Evolutionary conservation across 306 rosid species (phyloP).

Genomic region (Rosa rugosa): DNA sequence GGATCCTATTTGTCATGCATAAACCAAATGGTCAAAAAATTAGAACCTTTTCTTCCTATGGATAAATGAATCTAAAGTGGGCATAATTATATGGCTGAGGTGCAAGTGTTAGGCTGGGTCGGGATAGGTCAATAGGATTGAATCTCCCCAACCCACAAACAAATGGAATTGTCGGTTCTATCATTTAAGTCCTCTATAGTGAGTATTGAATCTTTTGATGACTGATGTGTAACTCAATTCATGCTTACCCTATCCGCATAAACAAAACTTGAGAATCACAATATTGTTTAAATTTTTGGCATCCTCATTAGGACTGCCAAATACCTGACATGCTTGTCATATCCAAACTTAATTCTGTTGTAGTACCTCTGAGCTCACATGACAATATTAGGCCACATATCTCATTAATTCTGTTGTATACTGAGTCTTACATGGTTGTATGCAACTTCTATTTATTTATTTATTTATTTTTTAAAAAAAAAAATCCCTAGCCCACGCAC

Average conservation of each 20-base stretch:
- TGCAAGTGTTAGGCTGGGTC: not conserved
- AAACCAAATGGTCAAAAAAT: not conserved
- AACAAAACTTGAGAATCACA: not conserved
- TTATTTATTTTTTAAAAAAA: too few species aligned
- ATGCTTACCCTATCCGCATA: not conserved
- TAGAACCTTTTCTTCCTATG: not conserved
- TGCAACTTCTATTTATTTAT: too few species aligned
- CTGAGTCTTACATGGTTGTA: not conserved
- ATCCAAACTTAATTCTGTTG: not conserved
- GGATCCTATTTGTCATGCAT: not conserved
- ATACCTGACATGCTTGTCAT: not conserved
- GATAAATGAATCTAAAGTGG: not conserved
- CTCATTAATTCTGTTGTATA: too few species aligned
- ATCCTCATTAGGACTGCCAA: not conserved
- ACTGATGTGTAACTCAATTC: not conserved
- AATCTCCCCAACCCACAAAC: not conserved
- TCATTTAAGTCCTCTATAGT: not conserved
- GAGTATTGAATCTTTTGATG: not conserved
- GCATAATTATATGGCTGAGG: not conserved
- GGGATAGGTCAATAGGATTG: not conserved
- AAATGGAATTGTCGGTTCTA: not conserved
- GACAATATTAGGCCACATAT: not conserved
- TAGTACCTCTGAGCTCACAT: not conserved
- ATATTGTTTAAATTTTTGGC: not conserved
- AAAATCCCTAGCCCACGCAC: too few species aligned